Percentiles rank a stretch among this genome's conserved stretches.
phyloP scores from a whole-genome alignment of 768 basidiomycete genomes.

The Chalciporus pseudorubinellus region DNA sequence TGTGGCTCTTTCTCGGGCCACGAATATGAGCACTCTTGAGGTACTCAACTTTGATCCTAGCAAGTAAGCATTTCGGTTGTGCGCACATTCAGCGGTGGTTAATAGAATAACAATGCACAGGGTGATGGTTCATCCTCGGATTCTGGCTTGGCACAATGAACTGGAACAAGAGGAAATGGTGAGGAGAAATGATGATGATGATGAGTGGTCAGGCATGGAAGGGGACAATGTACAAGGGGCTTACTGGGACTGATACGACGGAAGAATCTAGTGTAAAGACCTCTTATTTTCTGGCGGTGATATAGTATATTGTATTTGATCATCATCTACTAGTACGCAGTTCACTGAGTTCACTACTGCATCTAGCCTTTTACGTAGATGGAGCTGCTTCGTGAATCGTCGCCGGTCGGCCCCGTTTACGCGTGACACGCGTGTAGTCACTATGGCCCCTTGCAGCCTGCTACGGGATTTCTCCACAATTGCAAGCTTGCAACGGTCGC shows the following conservation, averaged over 20 bases:
- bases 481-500: no score
- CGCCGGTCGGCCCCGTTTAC: background rate
- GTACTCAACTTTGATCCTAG: conserved; percentile 59
- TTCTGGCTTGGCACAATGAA: conserved; percentile 54
- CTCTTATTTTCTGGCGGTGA: no score
- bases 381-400: no score
- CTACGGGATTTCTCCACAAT: no score
- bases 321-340: no score
- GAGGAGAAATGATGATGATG: conserved; percentile 11
- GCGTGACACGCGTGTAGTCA: background rate
- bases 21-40: conserved; percentile 60
- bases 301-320: no score
- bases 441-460: no score
- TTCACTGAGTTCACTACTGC: no score
- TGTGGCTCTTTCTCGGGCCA: conserved; percentile 73
- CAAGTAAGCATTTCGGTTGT: conserved; percentile 42
- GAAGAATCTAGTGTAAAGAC: no score
- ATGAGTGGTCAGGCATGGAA: conserved; percentile 34
- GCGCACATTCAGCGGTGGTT: background rate
- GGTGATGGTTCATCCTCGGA: conserved; percentile 62
- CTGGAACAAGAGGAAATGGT: conserved; percentile 20
- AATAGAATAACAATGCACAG: conserved; percentile 35
- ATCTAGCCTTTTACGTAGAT: conserved; percentile 6
- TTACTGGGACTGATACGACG: conserved; percentile 25
- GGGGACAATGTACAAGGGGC: conserved; percentile 33